Conservation (phyloP, 1,139 yeast genomes). For the Starmera stellimalicola region DNA sequence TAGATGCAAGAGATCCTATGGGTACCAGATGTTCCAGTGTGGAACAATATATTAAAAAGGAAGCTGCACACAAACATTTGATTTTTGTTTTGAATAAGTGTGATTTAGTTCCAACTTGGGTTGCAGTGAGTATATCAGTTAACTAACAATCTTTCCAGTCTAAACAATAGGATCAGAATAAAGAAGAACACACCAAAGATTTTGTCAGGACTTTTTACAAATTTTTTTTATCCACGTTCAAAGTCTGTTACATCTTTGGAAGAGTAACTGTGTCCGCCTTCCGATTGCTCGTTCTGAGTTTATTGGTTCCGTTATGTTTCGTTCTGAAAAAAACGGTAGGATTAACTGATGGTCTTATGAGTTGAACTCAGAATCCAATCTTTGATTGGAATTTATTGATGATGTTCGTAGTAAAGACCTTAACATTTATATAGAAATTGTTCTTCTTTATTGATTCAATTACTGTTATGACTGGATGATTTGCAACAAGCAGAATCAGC, state of each 20-base stretch:
- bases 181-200: slow-evolving; percentile 27
- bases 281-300: slow-evolving; percentile 29
- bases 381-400: slow-evolving; percentile 18
- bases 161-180: too few relatives aligned
- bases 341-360: slow-evolving; percentile 40
- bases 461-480: too few relatives aligned
- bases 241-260: slow-evolving; percentile 97
- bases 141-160: slow-evolving; percentile 9
- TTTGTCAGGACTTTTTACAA: slow-evolving; percentile 60
- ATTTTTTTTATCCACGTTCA: slow-evolving; percentile 24
- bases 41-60: slow-evolving; percentile 85
- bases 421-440: slow-evolving; percentile 32
- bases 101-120: slow-evolving; percentile 98
- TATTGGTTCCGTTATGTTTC: slow-evolving; percentile 13
- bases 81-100: slow-evolving; percentile 93
- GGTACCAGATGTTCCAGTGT: slow-evolving; percentile 94
- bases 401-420: slow-evolving; percentile 68
- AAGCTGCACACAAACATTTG: slow-evolving; percentile 94
- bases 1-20: slow-evolving; percentile 95
- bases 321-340: slow-evolving; percentile 17
- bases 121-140: slow-evolving; percentile 71
- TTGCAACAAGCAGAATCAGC: too few relatives aligned
- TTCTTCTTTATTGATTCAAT: slow-evolving; percentile 5
- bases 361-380: slow-evolving; percentile 42
- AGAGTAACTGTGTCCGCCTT: slow-evolving; percentile 57